Evolutionary conservation across 179 eudicot species (phyloP).

Genomic region (Silene vulgaris): DNA sequence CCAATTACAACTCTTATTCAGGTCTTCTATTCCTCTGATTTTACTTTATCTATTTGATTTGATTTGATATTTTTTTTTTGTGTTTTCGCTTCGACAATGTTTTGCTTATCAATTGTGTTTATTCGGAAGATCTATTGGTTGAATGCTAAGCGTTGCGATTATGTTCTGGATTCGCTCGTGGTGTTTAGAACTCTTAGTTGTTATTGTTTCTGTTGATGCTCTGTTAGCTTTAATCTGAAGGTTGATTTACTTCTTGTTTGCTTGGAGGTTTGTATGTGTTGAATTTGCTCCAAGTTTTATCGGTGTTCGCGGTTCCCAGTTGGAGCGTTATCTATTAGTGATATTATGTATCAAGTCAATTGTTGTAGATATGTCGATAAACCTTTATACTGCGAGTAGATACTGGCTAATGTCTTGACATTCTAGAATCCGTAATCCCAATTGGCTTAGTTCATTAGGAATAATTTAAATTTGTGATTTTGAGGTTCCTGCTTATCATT

Average conservation of each 20-base stretch:
- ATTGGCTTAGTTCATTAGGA: no score
- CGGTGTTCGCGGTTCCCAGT: not conserved
- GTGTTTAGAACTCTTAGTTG: not conserved
- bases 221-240: not conserved
- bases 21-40: not conserved
- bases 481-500: no score
- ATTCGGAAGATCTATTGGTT: no score
- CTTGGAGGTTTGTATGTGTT: not conserved
- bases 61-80: not conserved
- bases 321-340: not conserved
- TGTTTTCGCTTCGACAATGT: not conserved
- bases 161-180: not conserved
- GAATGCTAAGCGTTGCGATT: not conserved
- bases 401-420: no score
- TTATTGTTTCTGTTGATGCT: not conserved
- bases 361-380: no score
- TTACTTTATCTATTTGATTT: not conserved
- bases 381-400: no score
- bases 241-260: not conserved
- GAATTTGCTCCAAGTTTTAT: no score
- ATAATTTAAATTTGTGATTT: no score
- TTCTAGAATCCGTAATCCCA: no score
- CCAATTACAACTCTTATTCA: constrained; percentile 6
- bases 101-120: not conserved
- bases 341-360: no score